A percentile compares a stretch with the other conserved stretches of the same genome.
Evolutionary conservation across 2,329 filamentous ascomycete genomes (phyloP).

Genomic region (Penicillium griseofulvum): DNA sequence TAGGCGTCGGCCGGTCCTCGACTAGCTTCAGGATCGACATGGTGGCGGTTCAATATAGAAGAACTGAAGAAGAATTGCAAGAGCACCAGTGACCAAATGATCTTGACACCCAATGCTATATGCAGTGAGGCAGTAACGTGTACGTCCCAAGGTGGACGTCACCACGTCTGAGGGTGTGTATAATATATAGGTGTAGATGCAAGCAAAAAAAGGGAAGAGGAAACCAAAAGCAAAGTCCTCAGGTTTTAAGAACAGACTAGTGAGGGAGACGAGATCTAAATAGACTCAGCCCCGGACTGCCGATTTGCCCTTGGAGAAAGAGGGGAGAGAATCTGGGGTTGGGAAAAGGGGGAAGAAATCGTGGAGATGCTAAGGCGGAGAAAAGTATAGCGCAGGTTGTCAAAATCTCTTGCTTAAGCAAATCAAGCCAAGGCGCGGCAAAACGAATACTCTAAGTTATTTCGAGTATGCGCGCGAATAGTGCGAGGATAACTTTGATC

Average conservation of each 20-base stretch:
- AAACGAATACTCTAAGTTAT: conserved; percentile 14
- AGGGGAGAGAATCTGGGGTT: conserved; percentile 18
- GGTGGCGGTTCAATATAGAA: conserved; percentile 6
- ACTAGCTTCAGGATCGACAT: conserved; percentile 44
- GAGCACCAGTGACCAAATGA: neutral
- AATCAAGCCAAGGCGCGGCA: conserved; percentile 15
- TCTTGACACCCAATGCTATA: conserved; percentile 7
- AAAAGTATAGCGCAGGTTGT: conserved; percentile 18
- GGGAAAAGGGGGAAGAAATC: conserved; percentile 10
- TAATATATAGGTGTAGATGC: neutral
- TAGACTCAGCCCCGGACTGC: conserved; percentile 16
- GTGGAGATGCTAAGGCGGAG: conserved; percentile 19
- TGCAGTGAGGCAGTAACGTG: conserved; percentile 10
- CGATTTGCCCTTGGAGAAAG: conserved; percentile 2
- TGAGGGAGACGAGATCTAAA: conserved; percentile 18
- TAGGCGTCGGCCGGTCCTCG: conserved; percentile 54
- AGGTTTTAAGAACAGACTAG: neutral
- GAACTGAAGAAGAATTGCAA: neutral
- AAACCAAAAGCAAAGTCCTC: conserved; percentile 5
- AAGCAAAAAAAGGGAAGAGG: neutral
- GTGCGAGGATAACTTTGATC: neutral
- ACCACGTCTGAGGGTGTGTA: neutral
- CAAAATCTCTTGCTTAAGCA: neutral
- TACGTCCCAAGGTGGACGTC: conserved; percentile 7
- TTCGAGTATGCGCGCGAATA: too few relatives aligned